Percentiles rank a stretch among this genome's conserved stretches.
These are phyloP conservation scores for Metschnikowia lochheadii DNA, from an alignment of 805 yeast species.

Conservation along the genomic window DNA sequence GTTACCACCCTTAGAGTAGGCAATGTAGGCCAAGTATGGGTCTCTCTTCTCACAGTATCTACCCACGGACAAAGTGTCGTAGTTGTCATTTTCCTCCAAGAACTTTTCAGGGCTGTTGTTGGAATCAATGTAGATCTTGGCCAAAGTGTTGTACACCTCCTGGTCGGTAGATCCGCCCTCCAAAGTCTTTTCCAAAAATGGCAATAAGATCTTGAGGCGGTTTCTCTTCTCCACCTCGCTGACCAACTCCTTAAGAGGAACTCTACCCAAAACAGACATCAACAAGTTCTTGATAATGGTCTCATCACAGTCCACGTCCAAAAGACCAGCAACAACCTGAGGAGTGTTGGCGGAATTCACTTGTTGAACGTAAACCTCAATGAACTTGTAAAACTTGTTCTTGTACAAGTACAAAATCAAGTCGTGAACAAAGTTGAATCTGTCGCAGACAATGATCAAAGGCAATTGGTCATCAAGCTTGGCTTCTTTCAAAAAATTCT, in stretches of 20 bases:
- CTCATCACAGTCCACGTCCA: slow-evolving; percentile 98
- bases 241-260: slow-evolving; percentile 85
- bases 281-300: slow-evolving; percentile 73
- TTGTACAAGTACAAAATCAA: slow-evolving; percentile 89
- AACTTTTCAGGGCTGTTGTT: slow-evolving; percentile 97
- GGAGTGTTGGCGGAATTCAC: slow-evolving; percentile 96
- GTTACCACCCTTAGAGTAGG: slow-evolving; percentile 91
- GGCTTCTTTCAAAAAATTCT: slow-evolving; percentile 93
- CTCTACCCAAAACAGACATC: slow-evolving; percentile 86
- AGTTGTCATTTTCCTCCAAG: slow-evolving; percentile 82
- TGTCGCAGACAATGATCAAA: slow-evolving; percentile 91
- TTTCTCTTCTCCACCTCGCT: slow-evolving; percentile 96
- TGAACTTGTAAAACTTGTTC: slow-evolving; percentile 91
- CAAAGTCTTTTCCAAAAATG: slow-evolving; percentile 87
- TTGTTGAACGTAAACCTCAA: slow-evolving; percentile 96
- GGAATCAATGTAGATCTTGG: slow-evolving; percentile 95
- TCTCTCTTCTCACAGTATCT: slow-evolving; percentile 98
- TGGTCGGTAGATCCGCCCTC: slow-evolving; percentile 82
- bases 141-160: slow-evolving; percentile 90
- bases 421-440: slow-evolving; percentile 88
- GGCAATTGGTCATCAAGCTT: slow-evolving; percentile 94
- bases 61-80: slow-evolving; percentile 95
- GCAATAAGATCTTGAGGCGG: slow-evolving; percentile 84
- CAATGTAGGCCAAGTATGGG: slow-evolving; percentile 96
- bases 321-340: slow-evolving; percentile 90